phyloP scores from a whole-genome alignment of 2,329 filamentous ascomycete species.

The Neonectria coccinea region DNA sequence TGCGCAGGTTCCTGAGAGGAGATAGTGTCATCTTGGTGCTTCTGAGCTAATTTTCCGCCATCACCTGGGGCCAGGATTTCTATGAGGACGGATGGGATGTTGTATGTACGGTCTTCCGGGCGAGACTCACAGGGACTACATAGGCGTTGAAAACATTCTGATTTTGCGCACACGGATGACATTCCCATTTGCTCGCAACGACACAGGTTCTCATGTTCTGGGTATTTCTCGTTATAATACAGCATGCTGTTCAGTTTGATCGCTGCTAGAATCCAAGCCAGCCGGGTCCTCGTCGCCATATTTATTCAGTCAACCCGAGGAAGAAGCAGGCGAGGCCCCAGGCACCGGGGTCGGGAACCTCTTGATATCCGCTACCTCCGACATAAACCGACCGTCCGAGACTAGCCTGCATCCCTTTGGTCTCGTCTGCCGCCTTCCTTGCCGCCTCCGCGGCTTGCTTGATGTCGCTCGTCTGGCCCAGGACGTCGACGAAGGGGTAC shows the following conservation, averaged over 20 bases:
- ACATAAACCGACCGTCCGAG: constrained; percentile 70
- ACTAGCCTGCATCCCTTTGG: constrained; percentile 92
- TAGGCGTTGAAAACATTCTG: constrained; percentile 54
- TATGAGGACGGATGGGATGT: constrained; percentile 41
- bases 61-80: constrained; percentile 37
- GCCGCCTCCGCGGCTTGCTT: constrained; percentile 81
- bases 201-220: not conserved
- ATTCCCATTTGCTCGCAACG: not conserved
- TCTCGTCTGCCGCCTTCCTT: constrained; percentile 80
- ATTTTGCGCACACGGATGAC: constrained; percentile 35
- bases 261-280: not conserved
- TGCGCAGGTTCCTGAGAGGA: constrained; percentile 81
- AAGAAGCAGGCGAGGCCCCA: constrained; percentile 84
- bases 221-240: not conserved
- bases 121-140: constrained; percentile 49
- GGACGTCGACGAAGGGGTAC: constrained; percentile 83
- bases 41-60: constrained; percentile 68
- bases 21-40: constrained; percentile 90
- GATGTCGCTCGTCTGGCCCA: constrained; percentile 74
- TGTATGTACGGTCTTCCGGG: constrained; percentile 47
- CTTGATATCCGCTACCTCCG: constrained; percentile 58
- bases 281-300: constrained; percentile 39
- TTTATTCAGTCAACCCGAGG: constrained; percentile 69
- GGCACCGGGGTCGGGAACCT: constrained; percentile 74
- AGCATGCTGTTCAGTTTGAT: not conserved